Conservation (phyloP, 139 green algal genomes). For the Chlorella ohadii region DNA sequence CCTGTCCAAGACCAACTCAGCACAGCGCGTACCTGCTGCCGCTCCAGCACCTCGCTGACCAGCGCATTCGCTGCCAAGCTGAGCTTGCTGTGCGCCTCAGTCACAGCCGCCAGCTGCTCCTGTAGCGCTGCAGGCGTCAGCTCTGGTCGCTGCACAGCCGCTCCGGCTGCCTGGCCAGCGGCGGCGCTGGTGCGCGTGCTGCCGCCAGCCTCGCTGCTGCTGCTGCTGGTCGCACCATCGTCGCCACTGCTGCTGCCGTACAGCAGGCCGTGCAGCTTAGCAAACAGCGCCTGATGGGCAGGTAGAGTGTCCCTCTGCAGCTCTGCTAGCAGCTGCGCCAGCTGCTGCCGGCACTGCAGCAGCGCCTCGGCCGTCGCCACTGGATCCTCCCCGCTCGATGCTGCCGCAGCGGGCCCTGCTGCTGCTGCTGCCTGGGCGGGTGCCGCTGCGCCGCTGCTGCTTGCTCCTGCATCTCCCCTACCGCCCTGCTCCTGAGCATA, state of each 20-base stretch:
- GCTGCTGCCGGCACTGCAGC: slow-evolving; percentile 4
- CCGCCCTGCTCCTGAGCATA: neutral
- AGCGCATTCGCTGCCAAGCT: neutral
- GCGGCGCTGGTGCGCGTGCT: no score
- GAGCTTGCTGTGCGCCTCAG: neutral
- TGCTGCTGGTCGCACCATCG: no score
- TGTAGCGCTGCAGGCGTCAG: neutral
- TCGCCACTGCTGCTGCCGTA: neutral
- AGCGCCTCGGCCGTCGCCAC: slow-evolving; percentile 1
- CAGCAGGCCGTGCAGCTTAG: slow-evolving; percentile 1
- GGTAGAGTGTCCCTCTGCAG: neutral
- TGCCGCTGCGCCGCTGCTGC: neutral
- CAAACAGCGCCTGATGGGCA: neutral
- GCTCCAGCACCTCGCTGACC: slow-evolving; percentile 5
- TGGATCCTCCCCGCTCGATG: neutral
- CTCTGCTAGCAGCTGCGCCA: neutral
- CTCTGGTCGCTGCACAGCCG: neutral
- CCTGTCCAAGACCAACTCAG: no score
- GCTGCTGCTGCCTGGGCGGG: neutral
- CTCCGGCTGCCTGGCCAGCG: neutral
- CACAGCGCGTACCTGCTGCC: neutral
- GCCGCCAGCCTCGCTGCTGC: neutral
- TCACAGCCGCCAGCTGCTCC: neutral
- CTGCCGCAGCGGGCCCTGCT: neutral
- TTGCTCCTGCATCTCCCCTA: neutral